Percentiles rank a stretch among this genome's conserved stretches.
Evolutionary conservation across 352 stramenopile genomes (phyloP).

Genomic region (Globisporangium viniferum): DNA sequence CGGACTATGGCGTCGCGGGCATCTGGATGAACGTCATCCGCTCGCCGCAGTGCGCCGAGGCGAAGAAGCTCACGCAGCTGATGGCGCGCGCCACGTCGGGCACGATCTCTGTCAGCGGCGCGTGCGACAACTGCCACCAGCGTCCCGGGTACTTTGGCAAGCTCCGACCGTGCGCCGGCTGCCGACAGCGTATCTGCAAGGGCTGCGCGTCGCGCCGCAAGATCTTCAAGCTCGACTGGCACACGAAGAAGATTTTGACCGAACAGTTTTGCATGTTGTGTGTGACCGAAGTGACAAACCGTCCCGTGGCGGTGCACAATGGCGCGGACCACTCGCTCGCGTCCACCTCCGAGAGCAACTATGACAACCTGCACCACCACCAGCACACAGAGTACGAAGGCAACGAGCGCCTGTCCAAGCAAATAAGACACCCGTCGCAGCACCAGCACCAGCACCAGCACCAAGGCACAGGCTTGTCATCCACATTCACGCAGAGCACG

Average conservation of each 20-base stretch:
- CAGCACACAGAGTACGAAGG: conserved; percentile 15
- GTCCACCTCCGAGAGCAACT: conserved; percentile 9
- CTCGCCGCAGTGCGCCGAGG: conserved; percentile 15
- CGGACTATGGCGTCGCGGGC: conserved; percentile 24
- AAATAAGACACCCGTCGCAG: neutral
- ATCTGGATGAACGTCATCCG: conserved; percentile 21
- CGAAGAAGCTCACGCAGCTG: conserved; percentile 11
- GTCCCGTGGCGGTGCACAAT: neutral
- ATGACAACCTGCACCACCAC: conserved; percentile 8
- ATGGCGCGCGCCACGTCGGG: conserved; percentile 13
- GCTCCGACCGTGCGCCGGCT: conserved; percentile 31
- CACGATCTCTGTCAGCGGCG: conserved; percentile 12
- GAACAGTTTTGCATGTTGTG: conserved; percentile 19
- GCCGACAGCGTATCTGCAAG: conserved; percentile 42
- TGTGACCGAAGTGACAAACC: conserved; percentile 16
- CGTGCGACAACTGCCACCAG: conserved; percentile 31
- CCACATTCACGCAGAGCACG: conserved; percentile 16
- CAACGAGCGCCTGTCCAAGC: conserved; percentile 14
- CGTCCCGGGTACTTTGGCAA: conserved; percentile 24
- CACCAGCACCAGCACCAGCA: neutral
- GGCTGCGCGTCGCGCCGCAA: conserved; percentile 20
- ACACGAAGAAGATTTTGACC: conserved; percentile 8
- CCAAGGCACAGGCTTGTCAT: conserved; percentile 5
- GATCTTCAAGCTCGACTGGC: conserved; percentile 22
- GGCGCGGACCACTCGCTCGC: neutral